Conservation (phyloP, 2,329 filamentous ascomycete species). For the Aspergillus arachidicola region DNA sequence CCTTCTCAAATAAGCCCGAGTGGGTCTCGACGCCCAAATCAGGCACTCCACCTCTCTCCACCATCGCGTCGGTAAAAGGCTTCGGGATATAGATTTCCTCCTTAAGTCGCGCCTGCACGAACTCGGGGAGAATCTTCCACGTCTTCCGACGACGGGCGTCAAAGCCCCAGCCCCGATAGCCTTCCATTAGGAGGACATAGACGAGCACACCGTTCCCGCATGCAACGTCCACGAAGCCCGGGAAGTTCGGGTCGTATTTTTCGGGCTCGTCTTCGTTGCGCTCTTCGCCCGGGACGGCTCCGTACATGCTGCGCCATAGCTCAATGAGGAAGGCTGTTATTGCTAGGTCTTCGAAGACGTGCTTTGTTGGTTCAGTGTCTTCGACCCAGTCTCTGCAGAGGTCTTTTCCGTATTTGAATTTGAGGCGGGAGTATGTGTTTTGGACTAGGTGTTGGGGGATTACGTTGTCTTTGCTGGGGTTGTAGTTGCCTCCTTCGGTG, state of each 20-base stretch:
- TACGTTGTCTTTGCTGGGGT: conserved; percentile 81
- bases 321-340: conserved; percentile 94
- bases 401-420: conserved; percentile 72
- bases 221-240: conserved; percentile 93
- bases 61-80: conserved; percentile 41
- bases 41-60: background rate
- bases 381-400: conserved; percentile 82
- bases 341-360: conserved; percentile 90
- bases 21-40: conserved; percentile 29
- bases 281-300: conserved; percentile 27
- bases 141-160: conserved; percentile 85
- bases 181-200: conserved; percentile 77
- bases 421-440: conserved; percentile 78
- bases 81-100: conserved; percentile 65
- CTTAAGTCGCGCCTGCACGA: conserved; percentile 54
- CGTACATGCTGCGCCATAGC: conserved; percentile 85
- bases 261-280: conserved; percentile 23
- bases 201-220: conserved; percentile 94
- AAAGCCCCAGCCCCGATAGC: conserved; percentile 85
- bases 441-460: conserved; percentile 77
- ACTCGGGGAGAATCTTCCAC: conserved; percentile 70
- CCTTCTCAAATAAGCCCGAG: conserved; percentile 67
- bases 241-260: conserved; percentile 55
- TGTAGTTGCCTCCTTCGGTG: conserved; percentile 62
- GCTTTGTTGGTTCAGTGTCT: conserved; percentile 82